Conservation (phyloP, 2,329 filamentous ascomycete genomes). For the Epicoccum sorghinum region DNA sequence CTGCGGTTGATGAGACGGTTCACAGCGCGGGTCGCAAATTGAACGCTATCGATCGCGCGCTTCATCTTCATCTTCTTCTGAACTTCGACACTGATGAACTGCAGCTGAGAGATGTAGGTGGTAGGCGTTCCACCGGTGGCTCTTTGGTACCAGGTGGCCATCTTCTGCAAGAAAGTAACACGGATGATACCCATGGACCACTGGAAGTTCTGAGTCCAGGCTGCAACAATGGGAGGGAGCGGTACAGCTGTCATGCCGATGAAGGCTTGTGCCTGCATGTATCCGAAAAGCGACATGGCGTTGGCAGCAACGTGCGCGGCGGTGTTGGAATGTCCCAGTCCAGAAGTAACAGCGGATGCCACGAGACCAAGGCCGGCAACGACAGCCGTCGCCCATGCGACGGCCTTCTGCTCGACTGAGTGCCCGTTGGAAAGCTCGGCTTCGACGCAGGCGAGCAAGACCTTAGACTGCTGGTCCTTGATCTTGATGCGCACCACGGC, state of each 20-base stretch:
- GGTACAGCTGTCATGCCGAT: constrained; percentile 81
- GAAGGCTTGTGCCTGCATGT: constrained; percentile 94
- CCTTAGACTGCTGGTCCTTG: constrained; percentile 68
- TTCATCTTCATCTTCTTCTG: constrained; percentile 71
- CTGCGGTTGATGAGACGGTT: constrained; percentile 46
- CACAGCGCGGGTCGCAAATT: constrained; percentile 25
- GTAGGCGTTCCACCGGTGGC: constrained; percentile 87
- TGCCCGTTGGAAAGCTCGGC: constrained; percentile 88
- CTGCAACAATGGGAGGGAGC: constrained; percentile 84
- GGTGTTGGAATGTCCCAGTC: constrained; percentile 89
- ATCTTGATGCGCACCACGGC: constrained; percentile 83
- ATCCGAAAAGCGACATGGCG: constrained; percentile 89
- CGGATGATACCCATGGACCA: constrained; percentile 98
- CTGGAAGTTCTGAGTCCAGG: constrained; percentile 97
- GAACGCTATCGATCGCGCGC: constrained; percentile 31
- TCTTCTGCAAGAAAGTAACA: constrained; percentile 82
- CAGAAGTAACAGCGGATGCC: constrained; percentile 86
- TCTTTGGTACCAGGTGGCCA: constrained; percentile 95
- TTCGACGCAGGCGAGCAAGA: constrained; percentile 82
- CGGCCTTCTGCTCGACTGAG: constrained; percentile 85
- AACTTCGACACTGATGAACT: constrained; percentile 80
- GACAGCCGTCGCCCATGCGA: constrained; percentile 88
- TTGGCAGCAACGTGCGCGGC: constrained; percentile 94
- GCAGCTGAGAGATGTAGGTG: constrained; percentile 75
- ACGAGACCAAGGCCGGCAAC: constrained; percentile 84